Conservation (phyloP, 2,329 filamentous ascomycete genomes). For the Alternaria rosae region DNA sequence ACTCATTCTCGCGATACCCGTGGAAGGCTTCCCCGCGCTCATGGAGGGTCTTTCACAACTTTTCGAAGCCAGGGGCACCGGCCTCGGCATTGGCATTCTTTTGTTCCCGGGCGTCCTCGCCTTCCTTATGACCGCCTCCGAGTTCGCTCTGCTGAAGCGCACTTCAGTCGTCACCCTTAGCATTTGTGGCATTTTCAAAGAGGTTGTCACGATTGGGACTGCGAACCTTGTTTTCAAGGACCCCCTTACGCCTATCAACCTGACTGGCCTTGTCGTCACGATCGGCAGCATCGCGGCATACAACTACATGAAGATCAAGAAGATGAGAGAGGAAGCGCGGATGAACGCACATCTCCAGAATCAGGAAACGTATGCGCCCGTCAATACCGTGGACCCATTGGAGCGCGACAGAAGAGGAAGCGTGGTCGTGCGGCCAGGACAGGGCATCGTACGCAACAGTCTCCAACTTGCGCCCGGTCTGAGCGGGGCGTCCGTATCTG, state of each 20-base stretch:
- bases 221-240: slow-evolving; percentile 91
- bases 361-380: slow-evolving; percentile 50
- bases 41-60: slow-evolving; percentile 70
- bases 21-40: slow-evolving; percentile 79
- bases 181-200: slow-evolving; percentile 98
- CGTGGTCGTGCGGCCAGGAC: slow-evolving; percentile 23
- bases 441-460: slow-evolving; percentile 47
- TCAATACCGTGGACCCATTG: slow-evolving; percentile 41
- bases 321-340: slow-evolving; percentile 81
- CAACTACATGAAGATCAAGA: slow-evolving; percentile 91
- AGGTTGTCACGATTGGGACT: slow-evolving; percentile 93
- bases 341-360: slow-evolving; percentile 54
- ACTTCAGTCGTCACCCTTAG: slow-evolving; percentile 95
- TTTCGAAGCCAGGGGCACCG: slow-evolving; percentile 69
- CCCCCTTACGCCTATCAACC: slow-evolving; percentile 83
- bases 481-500: slow-evolving; percentile 20
- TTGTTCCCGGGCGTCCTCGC: slow-evolving; percentile 90
- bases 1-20: slow-evolving; percentile 79
- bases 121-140: slow-evolving; percentile 95
- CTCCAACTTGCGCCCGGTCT: slow-evolving; percentile 46
- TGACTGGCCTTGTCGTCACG: slow-evolving; percentile 86
- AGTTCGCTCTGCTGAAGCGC: slow-evolving; percentile 93
- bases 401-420: slow-evolving; percentile 29
- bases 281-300: slow-evolving; percentile 86
- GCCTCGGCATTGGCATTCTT: slow-evolving; percentile 74